Evolutionary conservation across 2,329 filamentous ascomycete genomes (phyloP), one percentile per base, ranked within the genome.

Genomic region (Aspergillus sclerotialis): DNA sequence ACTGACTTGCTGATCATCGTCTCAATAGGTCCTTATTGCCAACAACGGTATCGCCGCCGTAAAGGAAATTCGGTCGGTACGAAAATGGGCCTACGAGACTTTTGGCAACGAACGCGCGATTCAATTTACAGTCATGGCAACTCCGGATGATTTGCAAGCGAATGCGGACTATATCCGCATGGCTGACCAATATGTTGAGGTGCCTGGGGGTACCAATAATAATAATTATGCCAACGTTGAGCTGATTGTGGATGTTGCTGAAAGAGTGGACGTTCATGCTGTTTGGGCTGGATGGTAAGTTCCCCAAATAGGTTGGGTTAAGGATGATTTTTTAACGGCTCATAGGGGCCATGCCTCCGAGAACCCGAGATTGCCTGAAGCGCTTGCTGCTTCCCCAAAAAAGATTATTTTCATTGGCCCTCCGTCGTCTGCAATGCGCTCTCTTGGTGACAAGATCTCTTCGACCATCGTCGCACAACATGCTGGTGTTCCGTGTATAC

Each of bases 221-320:
- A 94, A 98, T 81, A 98, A 98, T 69, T 98, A 98, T 68, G 92
- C 92, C 69, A 98, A 98, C 63, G 92, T 98, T 40, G 92, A 98
- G 71, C 75, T 98, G 61, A 98, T 98, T 65, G 92, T 98, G 48
- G 92, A 98, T 70, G 80, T 98, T 60, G 92, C 92, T 16, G 92
- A 98, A 75, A 87, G 92, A 44, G 96, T 95, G 88, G 80, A 90
- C 53, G 92, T 98, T 41, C 92, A 98, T 58, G 92, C 92, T 39
- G 92, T 98, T 11, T 98, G 92, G 92, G 92, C 92, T 52, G 92
- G 92, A 74, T 98, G 92, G 19, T 23, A 23, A 23, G 19, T 23
- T 23, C 6, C 19, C 19, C 19, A 23, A 10, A n/a, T n/a, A n/a
- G n/a, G n/a, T n/a, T 23, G 19, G 7, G 7, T 23, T 23, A 23